Evolutionary conservation across 148 eudicot species (phyloP).

Genomic region (Fagopyrum esculentum): DNA sequence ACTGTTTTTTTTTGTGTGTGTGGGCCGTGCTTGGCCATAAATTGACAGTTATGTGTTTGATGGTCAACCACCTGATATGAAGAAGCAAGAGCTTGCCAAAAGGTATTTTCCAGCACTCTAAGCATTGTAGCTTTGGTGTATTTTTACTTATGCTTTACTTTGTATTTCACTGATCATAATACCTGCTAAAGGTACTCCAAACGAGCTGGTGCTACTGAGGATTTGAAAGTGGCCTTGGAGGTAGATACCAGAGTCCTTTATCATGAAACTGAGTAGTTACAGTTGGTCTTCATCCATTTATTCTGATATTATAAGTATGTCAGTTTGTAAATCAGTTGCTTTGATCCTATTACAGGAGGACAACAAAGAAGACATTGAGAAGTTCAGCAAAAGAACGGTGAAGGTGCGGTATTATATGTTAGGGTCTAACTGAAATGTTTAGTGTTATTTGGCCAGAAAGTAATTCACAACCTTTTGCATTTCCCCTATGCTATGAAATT

Average conservation of each 20-base stretch:
- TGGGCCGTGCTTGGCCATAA: neutral
- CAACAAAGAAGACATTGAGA: slow-evolving; percentile 90
- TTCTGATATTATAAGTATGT: neutral
- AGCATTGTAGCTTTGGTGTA: neutral
- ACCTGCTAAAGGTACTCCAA: slow-evolving; percentile 51
- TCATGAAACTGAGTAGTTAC: neutral
- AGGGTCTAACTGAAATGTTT: neutral
- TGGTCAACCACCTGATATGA: slow-evolving; percentile 93
- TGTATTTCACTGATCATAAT: neutral
- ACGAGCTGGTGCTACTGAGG: slow-evolving; percentile 89
- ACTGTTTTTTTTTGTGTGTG: neutral
- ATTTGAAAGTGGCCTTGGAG: slow-evolving; percentile 72
- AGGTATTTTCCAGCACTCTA: slow-evolving; percentile 46
- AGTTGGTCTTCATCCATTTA: neutral
- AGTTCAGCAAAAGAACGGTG: slow-evolving; percentile 93
- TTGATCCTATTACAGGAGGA: slow-evolving; percentile 51
- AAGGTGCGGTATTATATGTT: slow-evolving; percentile 37
- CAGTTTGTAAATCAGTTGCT: neutral
- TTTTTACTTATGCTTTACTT: neutral
- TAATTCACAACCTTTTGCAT: neutral
- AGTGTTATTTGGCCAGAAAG: neutral
- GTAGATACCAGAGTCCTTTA: slow-evolving; percentile 23
- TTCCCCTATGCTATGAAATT: neutral
- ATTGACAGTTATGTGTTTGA: slow-evolving; percentile 80
- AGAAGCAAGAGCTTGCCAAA: slow-evolving; percentile 98